Base-by-base conservation (phyloP, 306 rosid genomes). In the Quercus cerris region DNA sequence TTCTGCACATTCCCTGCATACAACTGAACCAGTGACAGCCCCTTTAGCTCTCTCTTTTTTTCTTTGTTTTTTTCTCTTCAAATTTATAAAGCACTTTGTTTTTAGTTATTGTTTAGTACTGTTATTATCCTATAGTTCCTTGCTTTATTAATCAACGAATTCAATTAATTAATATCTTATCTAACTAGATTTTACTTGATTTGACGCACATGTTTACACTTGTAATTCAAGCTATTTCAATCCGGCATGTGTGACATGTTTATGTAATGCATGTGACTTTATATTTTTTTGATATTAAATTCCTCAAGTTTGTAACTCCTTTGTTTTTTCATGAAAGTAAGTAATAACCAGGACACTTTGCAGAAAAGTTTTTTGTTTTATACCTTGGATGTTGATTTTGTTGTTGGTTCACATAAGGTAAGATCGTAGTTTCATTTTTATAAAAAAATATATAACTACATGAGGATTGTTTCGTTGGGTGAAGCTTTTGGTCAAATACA, bases 1-100 rank as follows among this genome's bases (percentile, higher is more conserved):
- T 92, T 91, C 92, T 87, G 94, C 97, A 88, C 97, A 94, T 94
- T 91, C 98, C 94, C 98, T 88, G 90, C 94, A 92, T 86, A 79
- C n/a, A 81, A 81, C 94, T 90, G 77, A 83, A 70, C 89, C 78
- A 73, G 2, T 81, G 57, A 27, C 80, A 84, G 41, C 54, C 64
- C 61, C 23, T 14, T 31, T 54, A 27, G 41, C 71, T 33, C n/a
- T 3, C 18, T 52, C n/a, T 15, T 5, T 46, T 11, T n/a, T 15
- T 33, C 5, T 33, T 5, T 1, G 0, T 0, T 38, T 38, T 38
- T 38, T 23, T 19, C 5, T 17, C 20, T 9, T 12, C 38, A 5
- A 22, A 18, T 5, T 64, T 15, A 18, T 13, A 28, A 28, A 63
- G n/a, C 44, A 30, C 70, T 63, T 63, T 14, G 30, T 2, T 2